Conservation (phyloP, 345 rosid genomes). For the Eucalyptus curtisii region DNA sequence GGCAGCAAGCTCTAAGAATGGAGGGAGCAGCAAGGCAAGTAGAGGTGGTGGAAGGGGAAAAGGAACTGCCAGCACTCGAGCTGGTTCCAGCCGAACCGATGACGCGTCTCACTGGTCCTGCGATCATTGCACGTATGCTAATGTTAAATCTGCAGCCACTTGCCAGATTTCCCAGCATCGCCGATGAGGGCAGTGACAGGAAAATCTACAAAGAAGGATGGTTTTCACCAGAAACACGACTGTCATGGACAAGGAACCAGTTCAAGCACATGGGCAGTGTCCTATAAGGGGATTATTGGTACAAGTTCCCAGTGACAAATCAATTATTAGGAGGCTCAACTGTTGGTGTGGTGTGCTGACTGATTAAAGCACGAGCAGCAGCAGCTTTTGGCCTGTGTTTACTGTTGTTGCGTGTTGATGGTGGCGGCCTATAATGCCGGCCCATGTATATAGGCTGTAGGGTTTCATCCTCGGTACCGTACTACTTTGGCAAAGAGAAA, state of each 20-base stretch:
- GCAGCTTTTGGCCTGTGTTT: neutral
- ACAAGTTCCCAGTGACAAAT: neutral
- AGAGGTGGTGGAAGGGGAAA: constrained; percentile 36
- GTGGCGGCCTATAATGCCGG: neutral
- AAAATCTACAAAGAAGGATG: neutral
- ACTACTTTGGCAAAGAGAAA: neutral
- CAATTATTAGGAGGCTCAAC: neutral
- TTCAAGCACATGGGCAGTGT: neutral
- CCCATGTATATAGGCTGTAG: neutral
- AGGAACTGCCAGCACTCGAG: constrained; percentile 25
- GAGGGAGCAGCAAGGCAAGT: constrained; percentile 34
- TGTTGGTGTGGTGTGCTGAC: neutral
- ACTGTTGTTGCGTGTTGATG: neutral
- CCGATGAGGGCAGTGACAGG: neutral
- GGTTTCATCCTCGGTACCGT: neutral
- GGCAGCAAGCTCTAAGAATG: constrained; percentile 35
- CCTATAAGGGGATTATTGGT: neutral
- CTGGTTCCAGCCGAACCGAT: constrained; percentile 38
- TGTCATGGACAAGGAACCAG: neutral
- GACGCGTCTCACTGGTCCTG: constrained; percentile 11
- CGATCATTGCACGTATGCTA: constrained; percentile 1
- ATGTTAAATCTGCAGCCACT: neutral
- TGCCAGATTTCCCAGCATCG: constrained; percentile 4
- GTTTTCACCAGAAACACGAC: neutral
- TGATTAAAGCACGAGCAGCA: neutral